phyloP scores from a whole-genome alignment of 2,329 filamentous ascomycete species.

The Cytospora schulzeri region DNA sequence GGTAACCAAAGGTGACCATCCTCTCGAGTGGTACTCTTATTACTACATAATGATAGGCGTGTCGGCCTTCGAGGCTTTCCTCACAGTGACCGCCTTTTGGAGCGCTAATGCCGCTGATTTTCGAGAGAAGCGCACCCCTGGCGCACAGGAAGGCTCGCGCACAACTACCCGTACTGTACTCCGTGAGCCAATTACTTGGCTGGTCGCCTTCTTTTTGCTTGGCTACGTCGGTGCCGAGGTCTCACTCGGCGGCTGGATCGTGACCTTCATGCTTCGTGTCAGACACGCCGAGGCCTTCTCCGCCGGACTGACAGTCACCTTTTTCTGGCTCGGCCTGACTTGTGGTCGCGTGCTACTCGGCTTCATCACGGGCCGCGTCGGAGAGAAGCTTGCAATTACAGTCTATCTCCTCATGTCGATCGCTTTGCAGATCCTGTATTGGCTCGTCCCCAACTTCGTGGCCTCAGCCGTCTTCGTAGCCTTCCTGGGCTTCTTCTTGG shows the following conservation, averaged over 20 bases:
- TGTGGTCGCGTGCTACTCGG: slow-evolving; percentile 72
- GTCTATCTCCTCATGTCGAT: slow-evolving; percentile 67
- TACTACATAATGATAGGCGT: slow-evolving; percentile 74
- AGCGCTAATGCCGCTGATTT: slow-evolving; percentile 59
- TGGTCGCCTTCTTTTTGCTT: slow-evolving; percentile 73
- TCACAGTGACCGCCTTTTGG: slow-evolving; percentile 64
- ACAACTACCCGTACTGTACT: slow-evolving; percentile 51
- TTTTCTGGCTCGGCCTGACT: slow-evolving; percentile 84
- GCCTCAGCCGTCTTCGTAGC: slow-evolving; percentile 72
- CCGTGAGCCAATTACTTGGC: slow-evolving; percentile 64
- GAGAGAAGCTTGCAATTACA: slow-evolving; percentile 68
- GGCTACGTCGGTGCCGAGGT: slow-evolving; percentile 81
- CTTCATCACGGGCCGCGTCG: slow-evolving; percentile 73
- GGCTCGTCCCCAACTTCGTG: slow-evolving; percentile 77
- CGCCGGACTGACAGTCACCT: slow-evolving; percentile 74
- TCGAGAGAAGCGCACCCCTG: slow-evolving; percentile 41
- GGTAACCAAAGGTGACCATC: slow-evolving; percentile 58
- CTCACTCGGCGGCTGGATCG: slow-evolving; percentile 69
- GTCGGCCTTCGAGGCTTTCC: slow-evolving; percentile 56
- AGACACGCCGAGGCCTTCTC: slow-evolving; percentile 69
- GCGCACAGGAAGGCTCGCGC: slow-evolving; percentile 39
- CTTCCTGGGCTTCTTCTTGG: slow-evolving; percentile 77
- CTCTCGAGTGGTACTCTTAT: slow-evolving; percentile 70
- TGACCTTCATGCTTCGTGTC: slow-evolving; percentile 83
- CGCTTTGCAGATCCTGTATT: slow-evolving; percentile 71